Conservation (phyloP, 176 grass and related monocot genomes). For the Triticum turgidum region DNA sequence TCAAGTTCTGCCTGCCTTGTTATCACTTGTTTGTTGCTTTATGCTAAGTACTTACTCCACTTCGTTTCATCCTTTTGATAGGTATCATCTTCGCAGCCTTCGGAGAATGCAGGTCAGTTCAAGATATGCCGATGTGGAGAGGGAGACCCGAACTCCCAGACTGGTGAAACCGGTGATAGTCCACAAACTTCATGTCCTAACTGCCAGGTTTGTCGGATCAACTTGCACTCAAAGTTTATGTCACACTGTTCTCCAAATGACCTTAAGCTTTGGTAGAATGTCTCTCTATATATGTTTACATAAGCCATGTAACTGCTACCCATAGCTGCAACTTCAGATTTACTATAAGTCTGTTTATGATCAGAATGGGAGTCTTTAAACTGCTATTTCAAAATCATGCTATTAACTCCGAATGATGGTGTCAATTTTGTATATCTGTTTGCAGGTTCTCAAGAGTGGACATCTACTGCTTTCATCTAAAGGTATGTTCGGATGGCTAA, state of each 20-base stretch:
- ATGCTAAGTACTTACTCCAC: constrained; percentile 19
- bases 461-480: constrained; percentile 88
- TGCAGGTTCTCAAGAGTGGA: constrained; percentile 89
- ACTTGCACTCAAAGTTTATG: constrained; percentile 6
- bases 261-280: neutral
- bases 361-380: neutral
- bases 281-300: constrained; percentile 18
- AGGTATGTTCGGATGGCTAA: constrained; percentile 46
- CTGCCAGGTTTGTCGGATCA: constrained; percentile 64
- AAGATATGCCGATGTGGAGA: constrained; percentile 74
- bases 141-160: constrained; percentile 72
- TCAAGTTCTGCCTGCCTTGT: neutral
- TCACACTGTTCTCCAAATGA: neutral
- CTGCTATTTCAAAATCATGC: neutral
- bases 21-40: constrained; percentile 6
- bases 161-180: constrained; percentile 58
- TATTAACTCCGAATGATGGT: constrained; percentile 18
- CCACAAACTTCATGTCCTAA: constrained; percentile 54
- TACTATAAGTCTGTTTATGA: constrained; percentile 10
- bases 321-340: constrained; percentile 30
- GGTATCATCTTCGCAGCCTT: constrained; percentile 62
- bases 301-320: constrained; percentile 26
- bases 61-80: constrained; percentile 42
- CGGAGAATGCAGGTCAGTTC: constrained; percentile 61
- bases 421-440: neutral